A percentile compares a stretch with the other conserved stretches of the same genome.
These are phyloP conservation scores for Didymella glomerata DNA, from an alignment of 2,329 filamentous ascomycete genomes.

Conservation along the genomic window DNA sequence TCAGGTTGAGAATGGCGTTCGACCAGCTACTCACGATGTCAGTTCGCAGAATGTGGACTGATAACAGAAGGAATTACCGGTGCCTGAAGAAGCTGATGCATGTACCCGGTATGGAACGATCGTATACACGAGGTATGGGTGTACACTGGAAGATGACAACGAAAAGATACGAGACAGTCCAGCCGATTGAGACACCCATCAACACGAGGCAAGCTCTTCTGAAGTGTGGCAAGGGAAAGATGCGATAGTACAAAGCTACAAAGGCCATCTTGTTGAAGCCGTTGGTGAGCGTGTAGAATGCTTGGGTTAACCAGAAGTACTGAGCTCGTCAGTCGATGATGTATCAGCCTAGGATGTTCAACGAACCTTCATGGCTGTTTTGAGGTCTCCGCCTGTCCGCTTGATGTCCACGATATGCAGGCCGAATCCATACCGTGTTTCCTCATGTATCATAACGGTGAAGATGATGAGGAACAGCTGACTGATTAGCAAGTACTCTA, in stretches of 20 bases:
- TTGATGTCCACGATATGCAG: conserved; percentile 27
- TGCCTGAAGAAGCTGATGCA: background rate
- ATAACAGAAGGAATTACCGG: background rate
- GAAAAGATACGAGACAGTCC: conserved; percentile 30
- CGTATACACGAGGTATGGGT: background rate
- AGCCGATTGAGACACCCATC: conserved; percentile 27
- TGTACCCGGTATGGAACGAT: conserved; percentile 8
- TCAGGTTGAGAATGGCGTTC: background rate
- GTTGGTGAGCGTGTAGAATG: conserved; percentile 37
- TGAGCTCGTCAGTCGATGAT: conserved; percentile 1
- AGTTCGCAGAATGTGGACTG: background rate
- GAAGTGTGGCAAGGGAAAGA: conserved; percentile 33
- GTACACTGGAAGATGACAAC: conserved; percentile 34
- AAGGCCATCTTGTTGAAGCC: conserved; percentile 41
- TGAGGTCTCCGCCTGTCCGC: background rate
- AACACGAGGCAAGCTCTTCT: conserved; percentile 26
- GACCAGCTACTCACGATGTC: background rate
- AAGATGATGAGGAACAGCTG: background rate
- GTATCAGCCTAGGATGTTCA: background rate
- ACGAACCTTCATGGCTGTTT: conserved; percentile 31
- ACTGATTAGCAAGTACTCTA: background rate
- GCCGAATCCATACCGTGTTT: conserved; percentile 32
- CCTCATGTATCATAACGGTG: background rate
- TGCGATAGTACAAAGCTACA: conserved; percentile 36
- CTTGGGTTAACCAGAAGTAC: conserved; percentile 37